Conservation (phyloP, 2,329 filamentous ascomycete species). For the Lasiodiplodia citricola region DNA sequence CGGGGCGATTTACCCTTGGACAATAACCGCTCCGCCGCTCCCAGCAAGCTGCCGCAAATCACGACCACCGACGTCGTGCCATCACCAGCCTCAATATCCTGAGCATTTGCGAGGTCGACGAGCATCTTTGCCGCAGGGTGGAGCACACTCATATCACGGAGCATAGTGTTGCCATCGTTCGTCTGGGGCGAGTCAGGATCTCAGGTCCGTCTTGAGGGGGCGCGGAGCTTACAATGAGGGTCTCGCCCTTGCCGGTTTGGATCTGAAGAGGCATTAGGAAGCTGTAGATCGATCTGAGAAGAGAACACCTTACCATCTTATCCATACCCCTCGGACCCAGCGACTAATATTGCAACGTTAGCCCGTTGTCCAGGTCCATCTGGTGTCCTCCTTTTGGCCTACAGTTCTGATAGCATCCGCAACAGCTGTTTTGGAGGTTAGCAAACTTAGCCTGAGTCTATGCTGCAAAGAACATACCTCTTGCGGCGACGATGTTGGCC, state of each 20-base stretch:
- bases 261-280: conserved; percentile 60
- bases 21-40: conserved; percentile 89
- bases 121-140: conserved; percentile 99
- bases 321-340: conserved; percentile 97
- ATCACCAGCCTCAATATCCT: conserved; percentile 98
- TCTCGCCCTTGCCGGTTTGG: conserved; percentile 93
- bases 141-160: conserved; percentile 98
- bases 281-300: conserved; percentile 23
- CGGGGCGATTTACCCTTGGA: conserved; percentile 68
- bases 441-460: conserved; percentile 13
- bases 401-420: conserved; percentile 94
- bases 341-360: conserved; percentile 57
- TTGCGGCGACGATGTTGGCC: conserved; percentile 94
- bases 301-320: conserved; percentile 73
- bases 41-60: conserved; percentile 92
- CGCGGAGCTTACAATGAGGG: conserved; percentile 72
- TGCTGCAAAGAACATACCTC: conserved; percentile 67
- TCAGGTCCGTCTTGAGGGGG: conserved; percentile 31
- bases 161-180: conserved; percentile 99
- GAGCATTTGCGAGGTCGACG: conserved; percentile 93
- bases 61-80: conserved; percentile 98
- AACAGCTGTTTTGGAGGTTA: conserved; percentile 67
- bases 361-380: neutral
- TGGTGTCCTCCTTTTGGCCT: conserved; percentile 38
- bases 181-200: conserved; percentile 57